Conservation (phyloP, 345 rosid species). For the Euclidium syriacum region DNA sequence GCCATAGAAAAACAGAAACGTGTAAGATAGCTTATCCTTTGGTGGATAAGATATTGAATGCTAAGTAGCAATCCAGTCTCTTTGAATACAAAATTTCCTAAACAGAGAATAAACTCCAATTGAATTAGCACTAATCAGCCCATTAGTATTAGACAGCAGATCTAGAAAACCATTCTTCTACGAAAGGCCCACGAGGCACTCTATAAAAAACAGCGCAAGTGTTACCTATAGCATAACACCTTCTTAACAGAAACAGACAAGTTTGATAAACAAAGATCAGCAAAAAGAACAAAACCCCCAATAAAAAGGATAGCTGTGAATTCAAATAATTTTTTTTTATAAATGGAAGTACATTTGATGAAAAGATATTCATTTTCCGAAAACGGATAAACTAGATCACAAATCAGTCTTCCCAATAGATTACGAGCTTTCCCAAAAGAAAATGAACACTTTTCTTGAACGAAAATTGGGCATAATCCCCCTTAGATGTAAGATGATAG, state of each 20-base stretch:
- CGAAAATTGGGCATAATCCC: background rate
- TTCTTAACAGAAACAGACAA: background rate
- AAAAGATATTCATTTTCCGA: background rate
- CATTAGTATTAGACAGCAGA: background rate
- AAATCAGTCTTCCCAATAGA: background rate
- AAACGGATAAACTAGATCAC: background rate
- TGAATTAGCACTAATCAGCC: conserved; percentile 6
- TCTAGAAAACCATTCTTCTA: background rate
- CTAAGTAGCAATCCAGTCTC: background rate
- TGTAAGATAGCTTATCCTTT: conserved; percentile 9
- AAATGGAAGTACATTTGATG: background rate
- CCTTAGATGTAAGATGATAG: background rate
- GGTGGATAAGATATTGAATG: conserved; percentile 1
- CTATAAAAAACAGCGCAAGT: background rate
- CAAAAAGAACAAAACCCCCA: background rate
- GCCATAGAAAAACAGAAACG: conserved; percentile 18
- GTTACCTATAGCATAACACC: background rate
- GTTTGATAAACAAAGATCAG: background rate
- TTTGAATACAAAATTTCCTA: conserved; percentile 8
- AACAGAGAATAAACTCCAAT: background rate
- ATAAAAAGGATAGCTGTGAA: background rate
- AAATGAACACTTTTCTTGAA: background rate
- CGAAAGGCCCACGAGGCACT: background rate
- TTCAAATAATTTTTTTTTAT: background rate
- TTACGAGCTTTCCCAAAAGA: background rate